These are phyloP conservation scores for Aegilops sharonensis DNA, from an alignment of 176 grass and related monocot genomes.

Conservation along the genomic window DNA sequence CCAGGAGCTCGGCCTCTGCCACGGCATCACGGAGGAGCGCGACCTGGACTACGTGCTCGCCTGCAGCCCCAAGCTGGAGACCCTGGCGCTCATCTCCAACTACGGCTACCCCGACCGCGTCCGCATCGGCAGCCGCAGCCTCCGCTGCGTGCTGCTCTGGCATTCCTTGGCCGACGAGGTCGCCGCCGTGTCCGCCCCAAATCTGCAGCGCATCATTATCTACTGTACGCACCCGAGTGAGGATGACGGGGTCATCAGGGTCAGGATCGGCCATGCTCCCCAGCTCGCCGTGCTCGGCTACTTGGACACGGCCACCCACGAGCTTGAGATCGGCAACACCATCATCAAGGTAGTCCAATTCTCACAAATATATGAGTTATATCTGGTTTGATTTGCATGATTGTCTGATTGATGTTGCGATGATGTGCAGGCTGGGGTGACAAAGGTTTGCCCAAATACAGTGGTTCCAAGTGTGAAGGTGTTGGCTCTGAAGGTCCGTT, in stretches of 20 bases:
- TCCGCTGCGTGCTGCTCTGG: constrained; percentile 1
- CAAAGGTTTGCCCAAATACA: background rate
- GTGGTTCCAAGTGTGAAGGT: constrained; percentile 7
- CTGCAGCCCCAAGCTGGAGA: background rate
- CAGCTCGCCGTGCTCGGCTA: background rate
- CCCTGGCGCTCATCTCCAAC: background rate
- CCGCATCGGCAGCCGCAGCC: background rate
- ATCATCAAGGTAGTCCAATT: background rate
- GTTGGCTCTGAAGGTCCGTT: constrained; percentile 4
- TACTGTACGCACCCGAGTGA: background rate
- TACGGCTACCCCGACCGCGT: background rate
- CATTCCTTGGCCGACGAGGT: background rate
- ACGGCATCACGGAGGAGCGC: background rate
- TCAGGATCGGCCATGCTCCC: background rate
- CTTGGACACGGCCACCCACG: background rate
- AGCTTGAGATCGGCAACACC: background rate
- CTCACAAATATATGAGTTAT: background rate
- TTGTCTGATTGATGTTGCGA: background rate
- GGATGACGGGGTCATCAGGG: background rate
- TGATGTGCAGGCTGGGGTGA: constrained; percentile 10
- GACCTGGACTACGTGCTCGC: background rate
- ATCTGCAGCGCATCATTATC: background rate
- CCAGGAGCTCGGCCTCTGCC: background rate
- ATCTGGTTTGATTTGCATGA: background rate
- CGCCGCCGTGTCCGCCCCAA: background rate